These are phyloP conservation scores for Mucor circinelloides DNA, from an alignment of 371 early-diverging fungal genomes.

Conservation along the genomic window DNA sequence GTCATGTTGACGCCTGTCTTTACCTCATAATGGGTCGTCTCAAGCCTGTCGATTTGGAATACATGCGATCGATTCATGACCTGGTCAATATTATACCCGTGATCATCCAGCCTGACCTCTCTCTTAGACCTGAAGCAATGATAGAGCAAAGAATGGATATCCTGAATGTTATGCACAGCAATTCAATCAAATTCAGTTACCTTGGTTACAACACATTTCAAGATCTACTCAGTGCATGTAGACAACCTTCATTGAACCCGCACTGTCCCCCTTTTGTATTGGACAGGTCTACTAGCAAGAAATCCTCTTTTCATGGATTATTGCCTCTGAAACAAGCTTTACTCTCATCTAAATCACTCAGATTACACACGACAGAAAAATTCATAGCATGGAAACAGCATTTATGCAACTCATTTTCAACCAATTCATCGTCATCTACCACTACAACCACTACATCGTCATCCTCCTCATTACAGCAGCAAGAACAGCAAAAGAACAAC, in stretches of 20 bases:
- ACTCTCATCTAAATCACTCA: not conserved
- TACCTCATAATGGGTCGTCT: slow-evolving; percentile 67
- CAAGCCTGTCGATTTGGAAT: slow-evolving; percentile 77
- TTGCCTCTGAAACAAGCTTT: slow-evolving; percentile 15
- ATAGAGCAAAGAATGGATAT: slow-evolving; percentile 12
- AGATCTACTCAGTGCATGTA: slow-evolving; percentile 7
- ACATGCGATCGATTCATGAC: slow-evolving; percentile 63
- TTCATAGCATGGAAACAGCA: slow-evolving; percentile 19
- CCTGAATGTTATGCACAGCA: not conserved
- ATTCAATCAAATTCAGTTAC: slow-evolving; percentile 14
- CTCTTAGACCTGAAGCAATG: slow-evolving; percentile 12
- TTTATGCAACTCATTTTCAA: not conserved
- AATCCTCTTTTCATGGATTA: slow-evolving; percentile 15
- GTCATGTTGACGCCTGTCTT: slow-evolving; percentile 71
- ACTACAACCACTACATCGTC: not conserved
- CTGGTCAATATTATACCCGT: slow-evolving; percentile 66
- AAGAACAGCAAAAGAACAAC: slow-evolving; percentile 11
- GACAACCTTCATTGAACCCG: slow-evolving; percentile 4
- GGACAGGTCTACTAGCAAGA: slow-evolving; percentile 16
- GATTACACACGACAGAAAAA: slow-evolving; percentile 8
- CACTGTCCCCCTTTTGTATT: slow-evolving; percentile 14
- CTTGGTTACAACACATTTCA: slow-evolving; percentile 11
- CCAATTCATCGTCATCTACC: not conserved
- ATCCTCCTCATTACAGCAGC: not conserved
- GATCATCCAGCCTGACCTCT: slow-evolving; percentile 63